phyloP scores from a whole-genome alignment of 306 rosid genomes.

The Casuarina glauca region DNA sequence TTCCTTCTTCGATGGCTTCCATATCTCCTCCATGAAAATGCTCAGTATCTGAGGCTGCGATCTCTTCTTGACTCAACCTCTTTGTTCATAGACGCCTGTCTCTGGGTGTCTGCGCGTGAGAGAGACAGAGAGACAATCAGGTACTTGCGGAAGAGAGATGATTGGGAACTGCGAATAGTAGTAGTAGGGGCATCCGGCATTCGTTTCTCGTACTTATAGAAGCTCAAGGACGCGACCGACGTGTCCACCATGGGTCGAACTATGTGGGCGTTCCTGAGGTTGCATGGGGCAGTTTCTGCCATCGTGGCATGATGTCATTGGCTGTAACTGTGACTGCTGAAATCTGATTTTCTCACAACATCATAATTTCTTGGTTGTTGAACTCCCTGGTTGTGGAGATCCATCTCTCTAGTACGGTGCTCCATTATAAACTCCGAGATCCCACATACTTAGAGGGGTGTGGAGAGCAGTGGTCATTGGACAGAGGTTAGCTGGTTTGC shows the following conservation, averaged over 20 bases:
- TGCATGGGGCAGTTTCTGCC: background rate
- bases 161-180: background rate
- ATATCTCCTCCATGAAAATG: constrained; percentile 67
- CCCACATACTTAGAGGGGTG: constrained; percentile 20
- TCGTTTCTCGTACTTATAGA: background rate
- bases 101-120: background rate
- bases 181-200: background rate
- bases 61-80: background rate
- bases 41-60: background rate
- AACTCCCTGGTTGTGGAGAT: constrained; percentile 21
- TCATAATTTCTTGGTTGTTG: background rate
- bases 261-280: background rate
- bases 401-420: constrained; percentile 37
- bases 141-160: background rate
- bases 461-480: constrained; percentile 21
- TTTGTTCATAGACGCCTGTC: background rate
- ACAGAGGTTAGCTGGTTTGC: constrained; percentile 47
- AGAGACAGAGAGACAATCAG: background rate
- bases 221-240: background rate
- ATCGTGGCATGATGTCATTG: background rate
- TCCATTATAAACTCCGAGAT: constrained; percentile 22
- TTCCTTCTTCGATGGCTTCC: constrained; percentile 83
- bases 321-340: background rate
- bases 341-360: background rate
- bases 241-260: background rate